These are phyloP conservation scores for Eleusine coracana DNA, from an alignment of 176 grass and related monocot genomes.

Conservation along the genomic window DNA sequence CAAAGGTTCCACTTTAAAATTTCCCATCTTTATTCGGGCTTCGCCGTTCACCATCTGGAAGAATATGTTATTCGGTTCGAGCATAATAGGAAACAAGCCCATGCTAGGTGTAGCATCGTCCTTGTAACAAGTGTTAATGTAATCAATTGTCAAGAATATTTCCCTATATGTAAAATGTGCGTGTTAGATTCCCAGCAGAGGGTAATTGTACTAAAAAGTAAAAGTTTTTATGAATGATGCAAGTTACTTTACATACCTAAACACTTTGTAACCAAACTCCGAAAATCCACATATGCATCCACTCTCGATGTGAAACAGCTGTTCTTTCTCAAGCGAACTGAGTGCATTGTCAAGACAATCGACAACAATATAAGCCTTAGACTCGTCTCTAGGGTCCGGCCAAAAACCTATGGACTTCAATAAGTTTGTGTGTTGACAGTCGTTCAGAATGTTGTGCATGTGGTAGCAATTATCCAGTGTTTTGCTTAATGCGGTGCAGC, in stretches of 20 bases:
- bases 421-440: neutral
- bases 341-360: neutral
- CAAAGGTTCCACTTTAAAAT: neutral
- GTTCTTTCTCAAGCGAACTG: neutral
- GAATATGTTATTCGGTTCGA: slow-evolving; percentile 2
- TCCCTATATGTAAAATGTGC: neutral
- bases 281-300: neutral
- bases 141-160: neutral
- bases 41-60: neutral
- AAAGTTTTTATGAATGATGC: neutral
- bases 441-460: neutral
- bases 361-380: neutral
- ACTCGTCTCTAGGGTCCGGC: neutral
- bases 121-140: neutral
- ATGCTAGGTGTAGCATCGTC: neutral
- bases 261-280: neutral
- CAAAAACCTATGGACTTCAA: neutral
- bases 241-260: neutral
- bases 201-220: neutral
- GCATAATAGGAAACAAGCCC: neutral
- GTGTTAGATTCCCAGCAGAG: neutral
- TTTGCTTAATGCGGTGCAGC: neutral
- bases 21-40: neutral
- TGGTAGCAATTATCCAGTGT: neutral
- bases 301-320: neutral